A percentile compares a stretch with the other conserved stretches of the same genome.
Conservation (phyloP, 192 early-diverging fungal species). For the Paraglomus brasilianum region DNA sequence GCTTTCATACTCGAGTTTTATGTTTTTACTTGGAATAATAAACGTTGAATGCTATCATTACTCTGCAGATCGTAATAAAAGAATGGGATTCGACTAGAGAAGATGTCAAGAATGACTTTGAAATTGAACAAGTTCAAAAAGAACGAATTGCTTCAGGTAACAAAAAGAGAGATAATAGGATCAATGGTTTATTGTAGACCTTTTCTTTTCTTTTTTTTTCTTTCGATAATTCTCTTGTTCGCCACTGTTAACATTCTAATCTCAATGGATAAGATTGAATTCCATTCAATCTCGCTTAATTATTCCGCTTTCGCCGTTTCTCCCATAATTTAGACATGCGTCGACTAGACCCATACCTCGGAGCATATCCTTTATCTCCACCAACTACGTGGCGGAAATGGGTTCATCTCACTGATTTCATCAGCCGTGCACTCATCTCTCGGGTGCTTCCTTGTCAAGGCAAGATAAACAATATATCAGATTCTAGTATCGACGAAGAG, state of each 20-base stretch:
- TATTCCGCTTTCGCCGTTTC: neutral
- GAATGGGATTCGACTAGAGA: constrained; percentile 79
- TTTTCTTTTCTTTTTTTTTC: constrained; percentile 19
- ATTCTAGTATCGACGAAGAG: constrained; percentile 28
- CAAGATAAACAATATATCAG: constrained; percentile 21
- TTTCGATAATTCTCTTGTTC: neutral
- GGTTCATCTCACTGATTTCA: constrained; percentile 70
- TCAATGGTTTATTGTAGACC: neutral
- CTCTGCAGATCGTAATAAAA: constrained; percentile 70
- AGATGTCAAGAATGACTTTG: constrained; percentile 54
- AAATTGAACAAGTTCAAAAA: constrained; percentile 60
- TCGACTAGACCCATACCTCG: constrained; percentile 76
- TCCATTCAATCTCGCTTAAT: neutral
- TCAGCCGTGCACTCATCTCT: constrained; percentile 38
- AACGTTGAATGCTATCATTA: neutral
- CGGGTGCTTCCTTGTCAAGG: constrained; percentile 14
- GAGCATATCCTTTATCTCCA: constrained; percentile 75
- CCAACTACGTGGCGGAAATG: constrained; percentile 72
- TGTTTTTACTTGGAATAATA: neutral
- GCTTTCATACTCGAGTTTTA: too few species aligned
- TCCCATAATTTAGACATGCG: constrained; percentile 57
- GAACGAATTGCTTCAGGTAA: constrained; percentile 64
- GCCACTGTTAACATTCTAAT: neutral
- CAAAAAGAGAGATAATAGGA: constrained; percentile 6
- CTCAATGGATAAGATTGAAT: neutral